These are phyloP conservation scores for Backusella macrospora DNA, from an alignment of 192 early-diverging fungal species.

Conservation along the genomic window DNA sequence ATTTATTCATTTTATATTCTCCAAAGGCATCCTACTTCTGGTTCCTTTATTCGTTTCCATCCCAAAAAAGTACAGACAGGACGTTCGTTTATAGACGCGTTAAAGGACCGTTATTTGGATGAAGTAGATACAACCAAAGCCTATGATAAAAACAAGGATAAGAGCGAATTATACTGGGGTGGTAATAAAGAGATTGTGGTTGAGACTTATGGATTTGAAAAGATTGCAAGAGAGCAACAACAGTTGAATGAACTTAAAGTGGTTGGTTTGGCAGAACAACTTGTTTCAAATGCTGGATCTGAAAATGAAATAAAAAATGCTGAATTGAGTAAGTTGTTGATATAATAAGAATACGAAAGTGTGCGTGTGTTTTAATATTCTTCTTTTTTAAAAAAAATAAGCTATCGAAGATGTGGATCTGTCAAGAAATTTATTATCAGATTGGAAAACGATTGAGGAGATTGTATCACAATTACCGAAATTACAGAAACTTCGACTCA, in stretches of 20 bases:
- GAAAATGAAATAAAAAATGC: slow-evolving; percentile 42
- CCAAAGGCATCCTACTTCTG: slow-evolving; percentile 46
- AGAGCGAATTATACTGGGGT: slow-evolving; percentile 38
- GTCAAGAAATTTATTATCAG: slow-evolving; percentile 52
- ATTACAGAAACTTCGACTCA: slow-evolving; percentile 50
- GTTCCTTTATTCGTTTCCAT: slow-evolving; percentile 56
- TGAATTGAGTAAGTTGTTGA: slow-evolving; percentile 39
- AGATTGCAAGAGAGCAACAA: slow-evolving; percentile 46
- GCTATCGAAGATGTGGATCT: slow-evolving; percentile 59
- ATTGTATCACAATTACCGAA: slow-evolving; percentile 48
- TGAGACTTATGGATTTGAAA: slow-evolving; percentile 57
- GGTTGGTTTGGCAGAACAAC: slow-evolving; percentile 29
- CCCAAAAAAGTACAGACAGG: slow-evolving; percentile 49
- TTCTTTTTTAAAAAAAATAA: slow-evolving; percentile 13
- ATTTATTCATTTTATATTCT: not conserved
- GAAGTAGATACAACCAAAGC: slow-evolving; percentile 15
- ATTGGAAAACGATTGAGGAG: slow-evolving; percentile 51
- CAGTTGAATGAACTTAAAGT: slow-evolving; percentile 23
- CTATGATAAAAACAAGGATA: slow-evolving; percentile 33
- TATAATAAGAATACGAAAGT: too few species aligned
- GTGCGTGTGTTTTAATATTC: not conserved
- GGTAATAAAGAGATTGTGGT: slow-evolving; percentile 53
- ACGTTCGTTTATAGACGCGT: slow-evolving; percentile 41
- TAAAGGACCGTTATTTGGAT: slow-evolving; percentile 49
- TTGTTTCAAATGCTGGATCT: slow-evolving; percentile 11